These are phyloP conservation scores for Populus tremula DNA, from an alignment of 345 rosid species.

Conservation along the genomic window DNA sequence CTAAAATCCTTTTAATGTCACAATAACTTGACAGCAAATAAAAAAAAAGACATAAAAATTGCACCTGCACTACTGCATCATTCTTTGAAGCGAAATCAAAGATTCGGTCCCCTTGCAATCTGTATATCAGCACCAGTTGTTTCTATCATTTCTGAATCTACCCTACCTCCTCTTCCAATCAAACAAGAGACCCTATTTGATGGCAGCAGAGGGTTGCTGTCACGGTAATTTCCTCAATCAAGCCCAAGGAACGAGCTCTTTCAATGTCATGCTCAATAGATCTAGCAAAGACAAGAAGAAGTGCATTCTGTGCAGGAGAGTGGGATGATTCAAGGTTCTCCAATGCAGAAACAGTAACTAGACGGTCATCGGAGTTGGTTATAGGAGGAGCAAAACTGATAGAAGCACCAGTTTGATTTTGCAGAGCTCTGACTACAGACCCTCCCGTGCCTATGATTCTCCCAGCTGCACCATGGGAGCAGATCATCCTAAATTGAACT, in stretches of 20 bases:
- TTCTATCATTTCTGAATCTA: constrained; percentile 31
- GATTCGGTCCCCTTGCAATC: constrained; percentile 33
- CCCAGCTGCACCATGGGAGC: constrained; percentile 48
- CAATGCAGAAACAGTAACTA: constrained; percentile 10
- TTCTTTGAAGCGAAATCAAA: constrained; percentile 28
- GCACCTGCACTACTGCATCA: constrained; percentile 55
- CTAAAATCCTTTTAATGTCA: not conserved
- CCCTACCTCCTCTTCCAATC: constrained; percentile 21
- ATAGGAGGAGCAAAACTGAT: constrained; percentile 35
- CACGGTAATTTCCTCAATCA: constrained; percentile 33
- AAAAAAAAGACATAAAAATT: not conserved
- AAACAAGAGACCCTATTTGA: constrained; percentile 28
- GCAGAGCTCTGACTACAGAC: constrained; percentile 45
- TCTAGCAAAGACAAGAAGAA: constrained; percentile 53
- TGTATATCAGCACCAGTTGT: constrained; percentile 42
- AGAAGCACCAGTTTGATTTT: constrained; percentile 62
- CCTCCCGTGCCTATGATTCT: constrained; percentile 68
- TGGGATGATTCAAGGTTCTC: constrained; percentile 46
- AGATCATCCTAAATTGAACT: constrained; percentile 53
- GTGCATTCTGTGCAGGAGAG: constrained; percentile 66
- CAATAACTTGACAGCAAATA: not conserved
- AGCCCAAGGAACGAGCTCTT: constrained; percentile 28
- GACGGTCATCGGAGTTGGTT: not conserved
- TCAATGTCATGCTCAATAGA: constrained; percentile 49
- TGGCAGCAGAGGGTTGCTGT: constrained; percentile 52